Conservation (phyloP, 192 early-diverging fungal genomes). For the Linnemannia zychae region DNA sequence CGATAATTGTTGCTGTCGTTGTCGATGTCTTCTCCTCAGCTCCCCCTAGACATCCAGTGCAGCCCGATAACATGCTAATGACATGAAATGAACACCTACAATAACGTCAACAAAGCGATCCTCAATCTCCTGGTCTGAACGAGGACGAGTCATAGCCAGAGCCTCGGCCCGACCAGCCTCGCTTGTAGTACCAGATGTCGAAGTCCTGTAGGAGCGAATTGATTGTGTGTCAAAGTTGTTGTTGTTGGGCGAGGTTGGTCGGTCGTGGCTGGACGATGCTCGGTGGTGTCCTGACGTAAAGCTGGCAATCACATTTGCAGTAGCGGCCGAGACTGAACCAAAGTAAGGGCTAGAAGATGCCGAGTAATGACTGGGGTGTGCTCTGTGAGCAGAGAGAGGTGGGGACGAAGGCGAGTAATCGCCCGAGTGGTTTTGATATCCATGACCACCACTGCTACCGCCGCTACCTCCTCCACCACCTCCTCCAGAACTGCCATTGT, state of each 20-base stretch:
- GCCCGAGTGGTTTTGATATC: slow-evolving; percentile 39
- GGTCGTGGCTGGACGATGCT: slow-evolving; percentile 38
- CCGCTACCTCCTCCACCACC: neutral
- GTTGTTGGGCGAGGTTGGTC: slow-evolving; percentile 46
- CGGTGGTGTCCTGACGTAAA: slow-evolving; percentile 47
- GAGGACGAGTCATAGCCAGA: slow-evolving; percentile 38
- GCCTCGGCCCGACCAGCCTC: slow-evolving; percentile 39
- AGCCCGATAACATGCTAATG: neutral
- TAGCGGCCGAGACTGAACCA: slow-evolving; percentile 47
- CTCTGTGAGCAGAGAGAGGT: slow-evolving; percentile 22
- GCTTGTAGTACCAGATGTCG: slow-evolving; percentile 47
- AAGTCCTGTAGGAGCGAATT: slow-evolving; percentile 44
- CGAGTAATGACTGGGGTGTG: slow-evolving; percentile 25
- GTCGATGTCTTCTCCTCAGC: neutral
- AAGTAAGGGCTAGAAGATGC: slow-evolving; percentile 34
- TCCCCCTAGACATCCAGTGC: neutral
- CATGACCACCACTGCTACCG: slow-evolving; percentile 3
- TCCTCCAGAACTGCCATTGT: slow-evolving; percentile 2
- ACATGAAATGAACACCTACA: slow-evolving; percentile 38
- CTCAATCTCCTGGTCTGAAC: slow-evolving; percentile 65
- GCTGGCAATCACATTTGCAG: slow-evolving; percentile 26
- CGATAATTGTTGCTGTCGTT: neutral
- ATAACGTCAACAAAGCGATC: slow-evolving; percentile 69
- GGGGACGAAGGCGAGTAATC: slow-evolving; percentile 31
- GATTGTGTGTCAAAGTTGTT: slow-evolving; percentile 46